These are phyloP conservation scores for Tremella fuciformis DNA, from an alignment of 768 basidiomycete genomes.

Conservation along the genomic window DNA sequence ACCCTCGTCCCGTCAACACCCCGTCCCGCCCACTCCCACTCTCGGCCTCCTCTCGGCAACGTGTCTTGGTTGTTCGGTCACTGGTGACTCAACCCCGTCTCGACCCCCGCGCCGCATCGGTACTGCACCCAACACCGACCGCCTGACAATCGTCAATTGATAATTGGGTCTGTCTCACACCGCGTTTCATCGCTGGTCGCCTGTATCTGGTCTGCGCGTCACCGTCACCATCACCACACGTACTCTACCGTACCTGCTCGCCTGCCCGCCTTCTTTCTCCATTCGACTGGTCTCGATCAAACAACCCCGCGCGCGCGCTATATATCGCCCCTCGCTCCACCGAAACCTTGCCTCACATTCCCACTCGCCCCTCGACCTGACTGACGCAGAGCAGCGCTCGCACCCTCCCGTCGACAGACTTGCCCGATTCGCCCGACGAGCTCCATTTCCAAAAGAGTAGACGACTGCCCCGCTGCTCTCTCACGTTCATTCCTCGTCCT, in stretches of 20 bases:
- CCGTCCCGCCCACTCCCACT: not conserved
- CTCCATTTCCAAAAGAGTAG: not conserved
- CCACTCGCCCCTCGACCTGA: not conserved
- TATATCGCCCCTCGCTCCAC: not conserved
- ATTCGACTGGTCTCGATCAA: conserved; percentile 67
- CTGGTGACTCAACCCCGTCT: no score
- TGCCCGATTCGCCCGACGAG: conserved; percentile 1
- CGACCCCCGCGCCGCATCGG: not conserved
- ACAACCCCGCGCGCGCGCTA: not conserved
- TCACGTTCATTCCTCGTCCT: conserved; percentile 16
- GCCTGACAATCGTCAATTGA: not conserved
- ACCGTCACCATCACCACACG: not conserved
- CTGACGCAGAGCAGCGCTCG: conserved; percentile 3
- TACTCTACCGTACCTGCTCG: not conserved
- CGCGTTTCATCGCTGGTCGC: not conserved
- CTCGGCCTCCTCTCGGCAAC: not conserved
- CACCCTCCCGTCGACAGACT: not conserved
- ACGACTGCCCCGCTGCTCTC: conserved; percentile 9
- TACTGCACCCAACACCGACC: not conserved
- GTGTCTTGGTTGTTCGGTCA: no score
- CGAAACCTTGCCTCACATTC: not conserved
- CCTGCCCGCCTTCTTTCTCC: not conserved
- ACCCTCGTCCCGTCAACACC: not conserved
- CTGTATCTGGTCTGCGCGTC: not conserved
- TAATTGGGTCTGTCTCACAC: conserved; percentile 3